These are phyloP conservation scores for Pistacia integerrima DNA, from an alignment of 345 rosid genomes.

Conservation along the genomic window DNA sequence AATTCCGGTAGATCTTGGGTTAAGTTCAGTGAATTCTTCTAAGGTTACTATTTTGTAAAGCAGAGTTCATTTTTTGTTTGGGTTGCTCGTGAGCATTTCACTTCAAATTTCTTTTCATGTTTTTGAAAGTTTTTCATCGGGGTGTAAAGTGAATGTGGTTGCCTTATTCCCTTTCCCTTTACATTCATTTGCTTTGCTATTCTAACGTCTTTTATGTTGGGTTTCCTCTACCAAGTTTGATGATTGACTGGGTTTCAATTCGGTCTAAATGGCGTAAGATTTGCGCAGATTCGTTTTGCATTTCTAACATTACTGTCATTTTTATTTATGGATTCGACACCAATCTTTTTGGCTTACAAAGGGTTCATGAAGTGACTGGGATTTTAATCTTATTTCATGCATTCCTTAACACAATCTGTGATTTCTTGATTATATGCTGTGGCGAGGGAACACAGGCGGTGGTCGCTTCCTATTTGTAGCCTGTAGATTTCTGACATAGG, in stretches of 20 bases:
- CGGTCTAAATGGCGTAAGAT: not conserved
- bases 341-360: not conserved
- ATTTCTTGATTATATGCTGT: too few relatives aligned
- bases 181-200: not conserved
- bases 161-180: not conserved
- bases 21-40: not conserved
- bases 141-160: not conserved
- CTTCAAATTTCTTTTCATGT: not conserved
- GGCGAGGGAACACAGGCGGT: too few relatives aligned
- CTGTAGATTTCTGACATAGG: too few relatives aligned
- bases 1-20: not conserved
- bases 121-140: not conserved
- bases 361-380: not conserved
- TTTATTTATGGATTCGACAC: not conserved
- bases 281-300: not conserved
- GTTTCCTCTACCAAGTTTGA: not conserved
- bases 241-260: not conserved
- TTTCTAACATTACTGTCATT: not conserved
- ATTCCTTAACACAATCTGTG: too few relatives aligned
- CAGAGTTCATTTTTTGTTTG: not conserved
- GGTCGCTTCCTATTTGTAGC: too few relatives aligned
- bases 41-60: too few relatives aligned
- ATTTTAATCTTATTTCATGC: too few relatives aligned
- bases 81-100: not conserved
- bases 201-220: not conserved